Evolutionary conservation across 2,329 filamentous ascomycete genomes (phyloP).

Genomic region (Pseudogymnoascus sp.): DNA sequence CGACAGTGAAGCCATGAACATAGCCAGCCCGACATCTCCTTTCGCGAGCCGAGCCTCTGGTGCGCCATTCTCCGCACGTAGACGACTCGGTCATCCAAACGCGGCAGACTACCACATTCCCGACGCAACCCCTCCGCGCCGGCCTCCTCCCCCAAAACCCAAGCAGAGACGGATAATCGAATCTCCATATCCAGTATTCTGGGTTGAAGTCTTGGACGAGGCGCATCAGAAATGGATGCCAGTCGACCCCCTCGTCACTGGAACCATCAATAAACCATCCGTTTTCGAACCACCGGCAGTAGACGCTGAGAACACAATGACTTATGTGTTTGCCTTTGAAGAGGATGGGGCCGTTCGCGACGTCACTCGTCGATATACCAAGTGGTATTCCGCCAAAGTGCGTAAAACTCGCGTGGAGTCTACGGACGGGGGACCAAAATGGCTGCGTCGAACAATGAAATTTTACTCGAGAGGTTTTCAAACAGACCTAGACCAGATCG

Average conservation of each 20-base stretch:
- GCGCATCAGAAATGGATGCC: conserved; percentile 88
- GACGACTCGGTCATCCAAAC: conserved; percentile 28
- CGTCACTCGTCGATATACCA: conserved; percentile 80
- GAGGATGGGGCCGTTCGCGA: conserved; percentile 71
- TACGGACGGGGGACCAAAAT: conserved; percentile 41
- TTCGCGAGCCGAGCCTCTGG: conserved; percentile 14
- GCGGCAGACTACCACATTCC: conserved; percentile 48
- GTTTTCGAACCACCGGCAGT: conserved; percentile 76
- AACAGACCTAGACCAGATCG: conserved; percentile 72
- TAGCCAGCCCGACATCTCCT: conserved; percentile 11
- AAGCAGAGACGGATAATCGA: conserved; percentile 48
- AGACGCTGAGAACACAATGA: conserved; percentile 68
- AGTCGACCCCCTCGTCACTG: conserved; percentile 77
- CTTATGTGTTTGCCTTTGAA: conserved; percentile 81
- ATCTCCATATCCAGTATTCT: conserved; percentile 77
- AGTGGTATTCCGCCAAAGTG: conserved; percentile 86
- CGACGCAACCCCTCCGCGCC: conserved; percentile 29
- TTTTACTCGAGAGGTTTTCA: conserved; percentile 37
- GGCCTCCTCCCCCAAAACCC: conserved; percentile 29
- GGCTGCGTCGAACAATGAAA: conserved; percentile 48
- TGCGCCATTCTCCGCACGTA: conserved; percentile 20
- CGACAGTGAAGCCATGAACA: conserved; percentile 20
- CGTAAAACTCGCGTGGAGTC: conserved; percentile 71
- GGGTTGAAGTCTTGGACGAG: conserved; percentile 85
- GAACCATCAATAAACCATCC: conserved; percentile 66